Conservation (phyloP, 148 eudicot species). For the Amaranthus palmeri region DNA sequence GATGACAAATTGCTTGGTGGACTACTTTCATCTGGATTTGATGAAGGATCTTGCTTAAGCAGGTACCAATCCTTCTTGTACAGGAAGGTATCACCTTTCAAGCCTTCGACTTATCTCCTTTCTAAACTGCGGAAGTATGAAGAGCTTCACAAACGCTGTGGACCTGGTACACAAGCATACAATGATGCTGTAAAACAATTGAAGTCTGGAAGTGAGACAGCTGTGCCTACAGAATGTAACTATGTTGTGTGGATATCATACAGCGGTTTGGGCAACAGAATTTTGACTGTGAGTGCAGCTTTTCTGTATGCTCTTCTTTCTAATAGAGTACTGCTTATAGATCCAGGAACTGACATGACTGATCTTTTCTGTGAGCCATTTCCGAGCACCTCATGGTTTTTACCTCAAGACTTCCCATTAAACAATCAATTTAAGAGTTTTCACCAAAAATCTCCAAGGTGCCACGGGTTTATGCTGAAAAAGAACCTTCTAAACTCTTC, state of each 20-base stretch:
- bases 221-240: conserved; percentile 53
- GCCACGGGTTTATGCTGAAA: conserved; percentile 66
- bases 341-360: conserved; percentile 67
- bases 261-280: conserved; percentile 90
- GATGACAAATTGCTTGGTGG: conserved; percentile 52
- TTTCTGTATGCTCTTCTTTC: conserved; percentile 88
- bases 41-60: conserved; percentile 63
- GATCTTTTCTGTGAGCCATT: conserved; percentile 96
- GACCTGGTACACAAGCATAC: conserved; percentile 74
- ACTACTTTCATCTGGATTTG: conserved; percentile 51
- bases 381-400: conserved; percentile 77
- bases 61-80: conserved; percentile 58
- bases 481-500: conserved; percentile 34
- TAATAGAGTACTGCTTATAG: conserved; percentile 72
- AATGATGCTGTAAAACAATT: conserved; percentile 51
- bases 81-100: conserved; percentile 44
- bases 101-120: conserved; percentile 66
- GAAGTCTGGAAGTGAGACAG: conserved; percentile 21
- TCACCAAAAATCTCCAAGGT: conserved; percentile 42
- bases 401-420: conserved; percentile 79
- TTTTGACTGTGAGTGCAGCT: conserved; percentile 72
- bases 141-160: conserved; percentile 74
- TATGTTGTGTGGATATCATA: conserved; percentile 88
- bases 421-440: conserved; percentile 40
- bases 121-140: conserved; percentile 78